Percentiles rank a stretch among this genome's conserved stretches.
Evolutionary conservation across 1,139 yeast genomes (phyloP).

Genomic region (Pichia norvegensis): DNA sequence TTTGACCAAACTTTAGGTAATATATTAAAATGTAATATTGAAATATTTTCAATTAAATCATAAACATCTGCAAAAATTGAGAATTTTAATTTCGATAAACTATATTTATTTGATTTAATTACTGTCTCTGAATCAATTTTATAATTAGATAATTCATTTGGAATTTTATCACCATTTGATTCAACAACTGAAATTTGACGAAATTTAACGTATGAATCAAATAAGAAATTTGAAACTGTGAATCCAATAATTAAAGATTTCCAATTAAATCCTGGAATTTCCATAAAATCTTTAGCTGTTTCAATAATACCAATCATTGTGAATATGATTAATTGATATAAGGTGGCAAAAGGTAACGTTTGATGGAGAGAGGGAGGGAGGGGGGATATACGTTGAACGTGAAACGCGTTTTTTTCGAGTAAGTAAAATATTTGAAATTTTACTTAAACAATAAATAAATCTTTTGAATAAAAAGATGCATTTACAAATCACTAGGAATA

Average conservation of each 20-base stretch:
- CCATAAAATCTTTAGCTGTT: constrained; percentile 29
- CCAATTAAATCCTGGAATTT: constrained; percentile 67
- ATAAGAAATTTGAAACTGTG: constrained; percentile 64
- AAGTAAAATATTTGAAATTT: too few relatives aligned
- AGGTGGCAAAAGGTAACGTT: background rate
- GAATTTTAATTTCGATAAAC: constrained; percentile 74
- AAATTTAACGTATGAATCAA: constrained; percentile 64
- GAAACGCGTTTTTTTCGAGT: too few relatives aligned
- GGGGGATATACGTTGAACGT: too few relatives aligned
- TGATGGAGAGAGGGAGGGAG: too few relatives aligned
- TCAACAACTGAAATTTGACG: constrained; percentile 70
- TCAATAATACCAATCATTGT: constrained; percentile 29
- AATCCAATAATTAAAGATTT: constrained; percentile 66
- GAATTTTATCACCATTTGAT: constrained; percentile 44
- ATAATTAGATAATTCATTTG: constrained; percentile 44
- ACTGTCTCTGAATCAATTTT: constrained; percentile 69
- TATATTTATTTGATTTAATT: constrained; percentile 69
- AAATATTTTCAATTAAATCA: constrained; percentile 48
- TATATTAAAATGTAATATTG: constrained; percentile 51
- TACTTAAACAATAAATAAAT: constrained; percentile 12
- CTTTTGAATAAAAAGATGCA: constrained; percentile 14
- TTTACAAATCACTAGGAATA: constrained; percentile 17
- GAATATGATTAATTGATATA: background rate
- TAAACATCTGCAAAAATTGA: constrained; percentile 49
- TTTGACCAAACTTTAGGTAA: constrained; percentile 64